Conservation (phyloP, 257 asterid species). For the Mentha longifolia region DNA sequence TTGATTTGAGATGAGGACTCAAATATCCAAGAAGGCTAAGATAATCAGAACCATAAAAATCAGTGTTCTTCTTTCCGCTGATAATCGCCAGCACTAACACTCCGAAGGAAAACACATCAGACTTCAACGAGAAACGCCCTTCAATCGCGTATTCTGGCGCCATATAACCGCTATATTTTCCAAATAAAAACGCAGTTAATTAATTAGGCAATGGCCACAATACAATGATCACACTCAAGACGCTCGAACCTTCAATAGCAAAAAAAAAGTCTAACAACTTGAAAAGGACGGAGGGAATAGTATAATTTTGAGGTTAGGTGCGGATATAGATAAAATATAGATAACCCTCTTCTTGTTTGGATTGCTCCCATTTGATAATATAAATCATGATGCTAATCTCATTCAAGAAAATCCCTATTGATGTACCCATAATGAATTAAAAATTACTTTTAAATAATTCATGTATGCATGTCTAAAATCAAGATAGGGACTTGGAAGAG, state of each 20-base stretch:
- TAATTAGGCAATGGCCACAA: background rate
- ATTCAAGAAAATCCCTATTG: background rate
- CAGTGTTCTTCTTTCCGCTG: background rate
- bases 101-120: background rate
- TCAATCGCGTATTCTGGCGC: background rate
- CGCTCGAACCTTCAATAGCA: too few species aligned
- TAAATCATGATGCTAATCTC: background rate
- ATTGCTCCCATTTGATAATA: too few species aligned
- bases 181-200: background rate
- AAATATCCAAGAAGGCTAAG: background rate
- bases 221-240: too few species aligned
- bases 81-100: background rate
- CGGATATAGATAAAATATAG: too few species aligned
- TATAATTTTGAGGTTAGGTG: too few species aligned
- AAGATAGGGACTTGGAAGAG: constrained; percentile 5
- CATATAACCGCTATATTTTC: background rate
- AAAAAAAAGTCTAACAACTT: too few species aligned
- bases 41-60: background rate
- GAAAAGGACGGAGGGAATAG: too few species aligned
- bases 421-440: constrained; percentile 2
- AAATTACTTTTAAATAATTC: background rate
- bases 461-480: constrained; percentile 8
- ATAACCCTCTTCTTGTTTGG: too few species aligned
- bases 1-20: background rate
- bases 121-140: background rate